These are phyloP conservation scores for Aspergillus clavatus DNA, from an alignment of 2,329 filamentous ascomycete species.

Conservation along the genomic window DNA sequence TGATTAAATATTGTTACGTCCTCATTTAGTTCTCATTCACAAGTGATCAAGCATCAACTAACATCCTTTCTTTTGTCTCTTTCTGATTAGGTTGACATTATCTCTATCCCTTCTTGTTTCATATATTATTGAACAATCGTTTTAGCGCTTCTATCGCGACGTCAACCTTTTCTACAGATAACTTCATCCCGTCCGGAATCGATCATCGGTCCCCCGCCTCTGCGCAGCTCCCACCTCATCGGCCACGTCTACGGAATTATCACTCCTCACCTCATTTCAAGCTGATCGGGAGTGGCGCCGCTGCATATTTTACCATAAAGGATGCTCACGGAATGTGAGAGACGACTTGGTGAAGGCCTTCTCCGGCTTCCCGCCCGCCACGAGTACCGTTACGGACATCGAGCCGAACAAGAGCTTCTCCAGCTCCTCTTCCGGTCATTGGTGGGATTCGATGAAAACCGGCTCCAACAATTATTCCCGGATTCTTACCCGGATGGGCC, in stretches of 20 bases:
- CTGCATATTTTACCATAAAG: constrained; percentile 24
- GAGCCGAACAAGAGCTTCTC: constrained; percentile 68
- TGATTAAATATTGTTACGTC: no score
- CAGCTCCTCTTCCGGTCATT: constrained; percentile 82
- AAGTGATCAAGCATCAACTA: not conserved
- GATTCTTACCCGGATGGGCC: constrained; percentile 59
- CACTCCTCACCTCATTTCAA: constrained; percentile 5
- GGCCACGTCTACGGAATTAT: not conserved
- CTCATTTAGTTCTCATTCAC: no score
- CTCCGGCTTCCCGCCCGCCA: constrained; percentile 69
- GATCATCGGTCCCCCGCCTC: not conserved
- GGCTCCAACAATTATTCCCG: constrained; percentile 77
- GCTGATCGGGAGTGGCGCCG: constrained; percentile 22
- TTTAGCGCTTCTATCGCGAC: not conserved
- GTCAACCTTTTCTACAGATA: not conserved
- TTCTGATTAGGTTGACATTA: not conserved
- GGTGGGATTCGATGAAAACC: constrained; percentile 67
- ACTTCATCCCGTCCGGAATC: not conserved
- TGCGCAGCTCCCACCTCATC: not conserved
- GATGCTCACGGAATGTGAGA: constrained; percentile 58
- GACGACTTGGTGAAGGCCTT: constrained; percentile 77
- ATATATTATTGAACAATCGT: not conserved
- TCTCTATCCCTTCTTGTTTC: not conserved
- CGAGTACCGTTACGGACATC: constrained; percentile 68
- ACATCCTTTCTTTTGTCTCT: not conserved